Conservation (phyloP, 345 rosid species). For the Rhodamnia argentea region DNA sequence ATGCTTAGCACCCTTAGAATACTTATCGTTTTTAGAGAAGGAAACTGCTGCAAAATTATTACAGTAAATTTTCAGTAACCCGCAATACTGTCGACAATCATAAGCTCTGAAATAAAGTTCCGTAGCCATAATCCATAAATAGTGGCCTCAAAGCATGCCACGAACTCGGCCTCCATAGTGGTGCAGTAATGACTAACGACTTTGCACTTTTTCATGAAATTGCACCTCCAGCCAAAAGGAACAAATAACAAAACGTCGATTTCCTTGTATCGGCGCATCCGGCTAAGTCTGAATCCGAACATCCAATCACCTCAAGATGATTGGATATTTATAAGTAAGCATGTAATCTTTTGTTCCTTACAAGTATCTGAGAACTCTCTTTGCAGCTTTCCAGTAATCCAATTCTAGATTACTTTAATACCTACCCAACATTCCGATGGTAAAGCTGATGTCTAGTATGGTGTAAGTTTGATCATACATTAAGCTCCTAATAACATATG, state of each 20-base stretch:
- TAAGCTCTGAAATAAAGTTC: no score
- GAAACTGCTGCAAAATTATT: no score
- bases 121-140: no score
- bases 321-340: neutral
- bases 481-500: neutral
- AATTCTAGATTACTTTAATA: neutral
- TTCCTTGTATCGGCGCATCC: neutral
- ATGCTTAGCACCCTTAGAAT: no score
- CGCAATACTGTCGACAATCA: no score
- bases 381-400: neutral
- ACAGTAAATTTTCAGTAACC: no score
- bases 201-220: neutral
- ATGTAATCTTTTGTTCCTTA: neutral
- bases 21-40: no score
- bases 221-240: neutral
- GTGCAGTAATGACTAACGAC: neutral
- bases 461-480: neutral
- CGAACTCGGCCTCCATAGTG: conserved; percentile 1
- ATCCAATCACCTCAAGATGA: neutral
- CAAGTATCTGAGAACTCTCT: neutral
- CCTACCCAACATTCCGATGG: neutral
- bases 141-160: conserved; percentile 2
- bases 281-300: neutral
- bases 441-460: neutral
- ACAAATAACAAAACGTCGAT: neutral